Base-by-base conservation (phyloP, 202 grass and related monocot genomes). In the Schoenoplectus triqueter region DNA sequence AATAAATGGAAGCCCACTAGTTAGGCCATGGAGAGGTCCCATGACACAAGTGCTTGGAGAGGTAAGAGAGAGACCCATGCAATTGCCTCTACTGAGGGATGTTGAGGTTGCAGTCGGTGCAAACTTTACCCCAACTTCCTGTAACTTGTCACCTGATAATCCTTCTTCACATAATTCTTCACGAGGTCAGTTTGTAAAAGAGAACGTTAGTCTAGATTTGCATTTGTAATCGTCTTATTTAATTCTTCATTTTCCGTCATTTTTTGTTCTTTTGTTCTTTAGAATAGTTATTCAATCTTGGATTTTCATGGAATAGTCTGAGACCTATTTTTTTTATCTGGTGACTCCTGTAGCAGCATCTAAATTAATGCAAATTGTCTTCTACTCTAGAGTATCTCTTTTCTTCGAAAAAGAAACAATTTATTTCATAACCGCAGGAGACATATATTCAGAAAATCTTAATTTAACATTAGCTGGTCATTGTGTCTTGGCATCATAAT, bases 201-300 rank as follows among this genome's bases (percentile, higher is more conserved):
- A 99, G 59, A 91, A 87, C 42, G 86, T 96, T n/a, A 95, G 96
- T 85, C 88, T 99, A 91, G 96, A 99, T 94, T 92, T 99, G 91
- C 96, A 90, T 80, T 94, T 99, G 88, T 99, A 88, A 92, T 83
- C 31, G 31, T 31, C 83, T 31, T 51, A 19, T 31, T 31, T 31
- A 31, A 31, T 31, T 31, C 31, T 31, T 31, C 31, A 31, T 31
- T 31, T 31, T 31, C 31, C 1, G 31, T 31, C 31, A 31, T 31
- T 31, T 60, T 15, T n/a, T 31, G 55, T 80, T 80, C 21, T 75
- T 78, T 80, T 54, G 19, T 65, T 81, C 48, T 81, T 72, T 71
- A 66, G 69, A 61, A 80, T 64, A 72, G 85, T 63, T 13, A 64
- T 63, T 63, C 50, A 10, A 66, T 81, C 52, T 50, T 74, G 48